Base-by-base conservation (phyloP, 495 filamentous ascomycete genomes). In the Penicillium egyptiacum region DNA sequence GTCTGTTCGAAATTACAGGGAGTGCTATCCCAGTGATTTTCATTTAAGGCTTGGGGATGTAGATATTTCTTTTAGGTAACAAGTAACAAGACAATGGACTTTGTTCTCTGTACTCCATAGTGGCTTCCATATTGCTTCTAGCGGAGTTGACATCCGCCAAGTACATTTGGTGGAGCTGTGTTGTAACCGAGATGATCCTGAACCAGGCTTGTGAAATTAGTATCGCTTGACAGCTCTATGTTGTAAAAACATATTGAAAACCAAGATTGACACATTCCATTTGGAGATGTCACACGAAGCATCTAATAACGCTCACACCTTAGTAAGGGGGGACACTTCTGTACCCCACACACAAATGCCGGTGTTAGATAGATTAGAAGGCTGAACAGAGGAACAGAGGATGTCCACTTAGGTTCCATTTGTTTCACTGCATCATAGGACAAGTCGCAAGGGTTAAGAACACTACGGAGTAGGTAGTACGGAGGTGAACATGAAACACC, bases 401-500 rank as follows among this genome's bases (percentile, higher is more conserved):
- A 33, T 33, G 30, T 0, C 28, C 10, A 14, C n/a, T 17, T 1
- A n/a, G 31, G 5, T 33, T 33, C 12, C 11, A 8, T 17, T 37
- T 39, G 16, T 39, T 9, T 17, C 35, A 39, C 35, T 17, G 35
- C 35, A n/a, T 39, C 35, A 39, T 39, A 30, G 28, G 28, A 54
- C 46, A 59, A 44, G 56, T 55, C 56, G 53, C 59, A 65, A 60
- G 50, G 53, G 47, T 33, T 19, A 28, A 39, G 23, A 11, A 35
- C 28, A 48, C 26, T 45, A 28, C 31, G 31, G 10, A 14, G 31
- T 0, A 33, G 11, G 14, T 3, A 39, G 7, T 39, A 39, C 35
- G 16, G 16, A 8, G 35, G 35, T n/a, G 35, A 17, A 39, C 2
- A 39, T 17, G 35, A 17, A 39, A 39, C 35, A 39, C 3, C 17